Percentiles rank a stretch among this genome's conserved stretches.
Conservation (phyloP, 2,329 filamentous ascomycete genomes). For the Exserohilum rostratum region DNA sequence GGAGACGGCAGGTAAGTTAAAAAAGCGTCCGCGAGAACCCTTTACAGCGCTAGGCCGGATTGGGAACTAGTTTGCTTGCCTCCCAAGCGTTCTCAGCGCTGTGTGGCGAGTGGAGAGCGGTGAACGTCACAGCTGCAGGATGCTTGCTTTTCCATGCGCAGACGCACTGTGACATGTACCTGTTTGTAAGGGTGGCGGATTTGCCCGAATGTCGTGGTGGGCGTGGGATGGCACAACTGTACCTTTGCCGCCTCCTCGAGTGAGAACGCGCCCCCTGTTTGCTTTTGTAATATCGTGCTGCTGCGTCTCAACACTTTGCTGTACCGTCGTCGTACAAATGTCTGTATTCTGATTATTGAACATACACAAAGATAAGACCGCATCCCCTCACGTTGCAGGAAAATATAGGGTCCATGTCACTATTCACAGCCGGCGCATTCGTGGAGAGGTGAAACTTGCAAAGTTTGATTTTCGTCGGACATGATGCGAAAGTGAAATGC, state of each 20-base stretch:
- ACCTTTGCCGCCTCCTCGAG: not conserved
- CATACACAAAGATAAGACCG: not conserved
- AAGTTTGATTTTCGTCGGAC: not conserved
- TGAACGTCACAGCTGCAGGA: conserved; percentile 25
- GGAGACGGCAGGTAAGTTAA: conserved; percentile 24
- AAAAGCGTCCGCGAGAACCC: conserved; percentile 32
- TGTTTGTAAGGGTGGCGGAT: conserved; percentile 2
- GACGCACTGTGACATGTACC: conserved; percentile 11
- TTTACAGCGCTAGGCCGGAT: conserved; percentile 22
- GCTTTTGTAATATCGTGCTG: not conserved
- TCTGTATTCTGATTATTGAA: too few relatives aligned
- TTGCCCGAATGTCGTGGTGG: conserved; percentile 2
- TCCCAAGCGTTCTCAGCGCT: conserved; percentile 9
- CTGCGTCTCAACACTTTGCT: too few relatives aligned
- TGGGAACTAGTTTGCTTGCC: conserved; percentile 3
- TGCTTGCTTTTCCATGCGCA: conserved; percentile 13
- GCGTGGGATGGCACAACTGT: not conserved
- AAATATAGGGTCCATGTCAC: not conserved
- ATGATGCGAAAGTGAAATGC: not conserved
- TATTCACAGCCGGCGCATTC: not conserved
- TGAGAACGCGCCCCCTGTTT: not conserved
- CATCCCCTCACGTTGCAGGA: not conserved
- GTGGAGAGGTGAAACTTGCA: not conserved
- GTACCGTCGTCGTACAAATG: too few relatives aligned
- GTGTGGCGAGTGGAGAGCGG: conserved; percentile 34